A percentile compares a stretch with the other conserved stretches of the same genome.
Conservation (phyloP, 2,329 filamentous ascomycete species). For the Penicillium verrucosum region DNA sequence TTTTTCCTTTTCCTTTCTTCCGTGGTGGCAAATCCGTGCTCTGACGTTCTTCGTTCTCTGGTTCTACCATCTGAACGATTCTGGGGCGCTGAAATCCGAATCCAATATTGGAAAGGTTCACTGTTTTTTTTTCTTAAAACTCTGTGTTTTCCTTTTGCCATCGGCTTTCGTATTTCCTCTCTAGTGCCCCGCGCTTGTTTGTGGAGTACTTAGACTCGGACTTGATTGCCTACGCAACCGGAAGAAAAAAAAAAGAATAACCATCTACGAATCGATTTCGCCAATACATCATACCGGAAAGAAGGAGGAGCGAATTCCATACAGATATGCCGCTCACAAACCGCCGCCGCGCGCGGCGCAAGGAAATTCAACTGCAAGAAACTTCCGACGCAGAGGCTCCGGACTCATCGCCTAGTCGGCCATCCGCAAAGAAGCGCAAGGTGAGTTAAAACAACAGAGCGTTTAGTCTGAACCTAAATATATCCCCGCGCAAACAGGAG, state of each 20-base stretch:
- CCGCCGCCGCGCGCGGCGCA: conserved; percentile 46
- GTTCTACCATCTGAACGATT: conserved; percentile 29
- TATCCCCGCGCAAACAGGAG: conserved; percentile 1
- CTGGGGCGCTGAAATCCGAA: conserved; percentile 26
- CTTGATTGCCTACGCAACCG: conserved; percentile 9
- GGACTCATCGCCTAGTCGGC: conserved; percentile 48
- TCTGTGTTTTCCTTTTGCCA: conserved; percentile 7
- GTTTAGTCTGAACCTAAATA: conserved; percentile 10
- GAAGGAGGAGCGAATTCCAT: neutral
- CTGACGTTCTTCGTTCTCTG: conserved; percentile 25
- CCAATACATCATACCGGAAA: conserved; percentile 3
- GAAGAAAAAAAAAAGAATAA: conserved; percentile 7
- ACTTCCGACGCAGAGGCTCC: conserved; percentile 45
- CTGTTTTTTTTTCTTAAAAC: conserved; percentile 12
- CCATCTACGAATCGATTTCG: conserved; percentile 1
- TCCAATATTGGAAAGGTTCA: conserved; percentile 12
- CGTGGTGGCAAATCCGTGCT: conserved; percentile 33
- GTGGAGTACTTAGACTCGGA: conserved; percentile 7
- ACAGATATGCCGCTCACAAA: conserved; percentile 42
- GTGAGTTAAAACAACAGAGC: conserved; percentile 28
- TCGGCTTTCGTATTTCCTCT: conserved; percentile 11
- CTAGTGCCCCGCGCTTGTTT: conserved; percentile 11
- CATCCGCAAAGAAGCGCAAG: conserved; percentile 50
- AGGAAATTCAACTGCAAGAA: conserved; percentile 45
- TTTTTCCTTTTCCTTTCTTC: conserved; percentile 13